phyloP scores from a whole-genome alignment of 306 rosid species.

The Myrica gale region DNA sequence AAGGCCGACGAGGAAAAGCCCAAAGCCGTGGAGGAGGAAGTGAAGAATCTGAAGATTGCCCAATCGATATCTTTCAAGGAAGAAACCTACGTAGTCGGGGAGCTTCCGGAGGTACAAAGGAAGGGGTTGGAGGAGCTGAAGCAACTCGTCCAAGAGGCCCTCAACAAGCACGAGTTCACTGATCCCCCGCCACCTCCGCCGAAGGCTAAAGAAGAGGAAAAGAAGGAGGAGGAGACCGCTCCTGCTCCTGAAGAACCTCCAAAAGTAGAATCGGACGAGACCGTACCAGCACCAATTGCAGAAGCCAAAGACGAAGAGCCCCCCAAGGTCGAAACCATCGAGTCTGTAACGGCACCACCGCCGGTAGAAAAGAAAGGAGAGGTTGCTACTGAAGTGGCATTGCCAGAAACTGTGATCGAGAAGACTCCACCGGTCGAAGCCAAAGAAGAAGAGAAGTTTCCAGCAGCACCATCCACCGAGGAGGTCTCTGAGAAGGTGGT shows the following conservation, averaged over 20 bases:
- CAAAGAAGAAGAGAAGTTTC: slow-evolving; percentile 1
- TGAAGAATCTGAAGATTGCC: slow-evolving; percentile 38
- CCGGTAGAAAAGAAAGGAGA: not conserved
- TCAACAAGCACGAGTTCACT: slow-evolving; percentile 64
- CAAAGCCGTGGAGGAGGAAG: slow-evolving; percentile 32
- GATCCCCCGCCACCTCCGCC: slow-evolving; percentile 45
- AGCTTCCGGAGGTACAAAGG: slow-evolving; percentile 77
- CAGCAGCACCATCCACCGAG: not conserved
- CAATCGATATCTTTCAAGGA: slow-evolving; percentile 94
- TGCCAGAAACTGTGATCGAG: not conserved
- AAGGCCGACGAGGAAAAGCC: slow-evolving; percentile 34
- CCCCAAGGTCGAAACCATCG: slow-evolving; percentile 8
- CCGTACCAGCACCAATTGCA: not conserved
- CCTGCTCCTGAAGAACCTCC: slow-evolving; percentile 21
- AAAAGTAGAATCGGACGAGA: slow-evolving; percentile 21
- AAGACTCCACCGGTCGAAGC: slow-evolving; percentile 4
- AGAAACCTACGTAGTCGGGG: slow-evolving; percentile 70
- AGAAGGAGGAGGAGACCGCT: slow-evolving; percentile 22
- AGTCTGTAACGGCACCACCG: not conserved
- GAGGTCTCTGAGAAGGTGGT: not conserved
- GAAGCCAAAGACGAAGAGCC: slow-evolving; percentile 35
- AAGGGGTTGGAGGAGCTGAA: slow-evolving; percentile 82
- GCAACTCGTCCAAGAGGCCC: slow-evolving; percentile 64
- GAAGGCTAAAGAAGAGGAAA: slow-evolving; percentile 37
- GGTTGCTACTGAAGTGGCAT: slow-evolving; percentile 16